phyloP scores from a whole-genome alignment of 176 grass and related monocot genomes.

The Musa itinerans region DNA sequence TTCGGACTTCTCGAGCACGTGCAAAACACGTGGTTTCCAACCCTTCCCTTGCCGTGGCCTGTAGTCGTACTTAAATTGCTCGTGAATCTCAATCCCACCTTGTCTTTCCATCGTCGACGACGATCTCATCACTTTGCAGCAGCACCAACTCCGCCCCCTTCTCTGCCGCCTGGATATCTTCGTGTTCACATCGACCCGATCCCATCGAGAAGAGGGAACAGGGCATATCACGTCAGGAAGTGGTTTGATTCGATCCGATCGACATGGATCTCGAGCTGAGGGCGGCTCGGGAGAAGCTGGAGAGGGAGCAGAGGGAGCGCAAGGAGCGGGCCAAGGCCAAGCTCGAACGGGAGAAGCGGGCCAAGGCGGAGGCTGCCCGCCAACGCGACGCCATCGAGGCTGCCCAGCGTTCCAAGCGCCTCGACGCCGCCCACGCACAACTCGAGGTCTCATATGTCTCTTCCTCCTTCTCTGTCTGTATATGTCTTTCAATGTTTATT shows the following conservation, averaged over 20 bases:
- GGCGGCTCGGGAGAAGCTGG: conserved; percentile 63
- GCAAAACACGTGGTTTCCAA: not conserved
- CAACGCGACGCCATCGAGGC: conserved; percentile 67
- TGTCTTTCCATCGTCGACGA: not conserved
- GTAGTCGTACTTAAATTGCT: not conserved
- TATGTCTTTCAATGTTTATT: no score
- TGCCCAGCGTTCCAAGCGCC: conserved; percentile 54
- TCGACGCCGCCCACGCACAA: conserved; percentile 50
- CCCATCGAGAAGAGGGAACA: not conserved
- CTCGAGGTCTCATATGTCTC: conserved; percentile 34
- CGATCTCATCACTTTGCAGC: not conserved
- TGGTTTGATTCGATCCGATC: not conserved
- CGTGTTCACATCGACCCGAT: not conserved
- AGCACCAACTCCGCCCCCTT: not conserved
- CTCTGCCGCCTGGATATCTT: not conserved
- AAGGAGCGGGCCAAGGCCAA: conserved; percentile 74
- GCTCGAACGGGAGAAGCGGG: conserved; percentile 51
- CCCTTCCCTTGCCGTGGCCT: not conserved
- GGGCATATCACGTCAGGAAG: not conserved
- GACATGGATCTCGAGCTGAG: conserved; percentile 89
- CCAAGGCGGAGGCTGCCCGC: conserved; percentile 71
- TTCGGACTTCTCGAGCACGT: not conserved
- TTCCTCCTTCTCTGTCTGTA: not conserved
- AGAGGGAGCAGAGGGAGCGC: conserved; percentile 76
- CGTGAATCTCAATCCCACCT: not conserved